phyloP scores from a whole-genome alignment of 2,329 filamentous ascomycete species.

The Myriosclerotinia duriaeana region DNA sequence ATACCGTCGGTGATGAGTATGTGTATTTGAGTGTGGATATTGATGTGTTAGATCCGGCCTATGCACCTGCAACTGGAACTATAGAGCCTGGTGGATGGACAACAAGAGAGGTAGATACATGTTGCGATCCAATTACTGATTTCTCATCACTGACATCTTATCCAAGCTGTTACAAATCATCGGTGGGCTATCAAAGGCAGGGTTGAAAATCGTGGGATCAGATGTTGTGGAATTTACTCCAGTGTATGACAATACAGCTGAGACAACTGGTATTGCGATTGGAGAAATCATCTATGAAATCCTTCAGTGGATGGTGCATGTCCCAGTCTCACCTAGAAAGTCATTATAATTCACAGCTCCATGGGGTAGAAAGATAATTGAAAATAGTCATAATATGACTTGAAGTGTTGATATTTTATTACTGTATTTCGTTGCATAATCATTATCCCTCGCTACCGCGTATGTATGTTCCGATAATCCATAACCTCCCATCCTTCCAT shows the following conservation, averaged over 20 bases:
- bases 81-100: slow-evolving; percentile 41
- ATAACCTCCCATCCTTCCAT: no score
- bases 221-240: slow-evolving; percentile 41
- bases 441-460: not conserved
- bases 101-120: slow-evolving; percentile 37
- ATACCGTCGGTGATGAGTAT: slow-evolving; percentile 36
- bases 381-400: not conserved
- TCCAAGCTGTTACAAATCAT: slow-evolving; percentile 37
- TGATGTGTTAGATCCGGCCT: slow-evolving; percentile 40
- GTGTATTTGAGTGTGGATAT: slow-evolving; percentile 41
- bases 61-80: slow-evolving; percentile 39
- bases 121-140: no score
- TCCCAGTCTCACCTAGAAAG: slow-evolving; percentile 30
- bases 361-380: not conserved
- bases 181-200: slow-evolving; percentile 35
- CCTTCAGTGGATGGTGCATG: slow-evolving; percentile 39
- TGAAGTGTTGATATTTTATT: not conserved
- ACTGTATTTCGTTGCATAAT: not conserved
- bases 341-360: not conserved
- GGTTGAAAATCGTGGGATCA: slow-evolving; percentile 39
- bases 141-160: not conserved
- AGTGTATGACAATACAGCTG: slow-evolving; percentile 39
- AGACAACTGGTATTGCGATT: slow-evolving; percentile 38
- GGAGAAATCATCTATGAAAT: slow-evolving; percentile 38
- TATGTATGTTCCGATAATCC: not conserved